These are phyloP conservation scores for Monilinia polystroma DNA, from an alignment of 2,329 filamentous ascomycete genomes.

Conservation along the genomic window DNA sequence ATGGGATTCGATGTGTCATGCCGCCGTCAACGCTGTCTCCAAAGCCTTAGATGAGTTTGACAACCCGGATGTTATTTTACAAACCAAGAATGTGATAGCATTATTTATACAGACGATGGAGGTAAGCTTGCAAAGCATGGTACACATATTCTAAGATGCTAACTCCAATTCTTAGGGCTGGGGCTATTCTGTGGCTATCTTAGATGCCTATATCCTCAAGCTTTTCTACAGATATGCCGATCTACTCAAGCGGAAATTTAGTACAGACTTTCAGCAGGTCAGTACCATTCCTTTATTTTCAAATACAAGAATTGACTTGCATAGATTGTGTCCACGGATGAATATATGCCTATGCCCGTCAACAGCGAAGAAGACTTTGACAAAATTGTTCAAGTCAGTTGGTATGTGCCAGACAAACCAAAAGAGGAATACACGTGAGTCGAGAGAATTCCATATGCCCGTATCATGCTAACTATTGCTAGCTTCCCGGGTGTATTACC, in stretches of 20 bases:
- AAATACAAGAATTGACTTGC: constrained; percentile 25
- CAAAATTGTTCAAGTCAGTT: constrained; percentile 93
- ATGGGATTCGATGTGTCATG: constrained; percentile 97
- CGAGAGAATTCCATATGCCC: not conserved
- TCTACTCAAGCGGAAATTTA: constrained; percentile 85
- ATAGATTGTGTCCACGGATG: constrained; percentile 79
- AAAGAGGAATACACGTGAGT: constrained; percentile 68
- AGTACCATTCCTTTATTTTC: constrained; percentile 23
- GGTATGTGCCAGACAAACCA: constrained; percentile 84
- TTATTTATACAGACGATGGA: constrained; percentile 99
- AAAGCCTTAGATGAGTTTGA: constrained; percentile 76
- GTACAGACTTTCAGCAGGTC: constrained; percentile 92
- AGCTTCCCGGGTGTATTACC: constrained; percentile 94
- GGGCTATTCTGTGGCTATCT: constrained; percentile 78
- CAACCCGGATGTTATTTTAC: constrained; percentile 86
- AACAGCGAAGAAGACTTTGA: constrained; percentile 88
- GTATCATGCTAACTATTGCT: constrained; percentile 11
- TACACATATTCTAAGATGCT: not conserved
- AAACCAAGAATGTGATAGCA: constrained; percentile 89
- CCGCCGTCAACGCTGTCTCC: constrained; percentile 77
- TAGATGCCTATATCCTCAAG: constrained; percentile 82
- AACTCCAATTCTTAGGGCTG: constrained; percentile 61
- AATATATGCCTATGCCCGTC: constrained; percentile 99
- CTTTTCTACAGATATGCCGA: constrained; percentile 90
- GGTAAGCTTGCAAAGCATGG: constrained; percentile 49